Base-by-base conservation (phyloP, 805 yeast genomes). In the Teunomyces pallodes region DNA sequence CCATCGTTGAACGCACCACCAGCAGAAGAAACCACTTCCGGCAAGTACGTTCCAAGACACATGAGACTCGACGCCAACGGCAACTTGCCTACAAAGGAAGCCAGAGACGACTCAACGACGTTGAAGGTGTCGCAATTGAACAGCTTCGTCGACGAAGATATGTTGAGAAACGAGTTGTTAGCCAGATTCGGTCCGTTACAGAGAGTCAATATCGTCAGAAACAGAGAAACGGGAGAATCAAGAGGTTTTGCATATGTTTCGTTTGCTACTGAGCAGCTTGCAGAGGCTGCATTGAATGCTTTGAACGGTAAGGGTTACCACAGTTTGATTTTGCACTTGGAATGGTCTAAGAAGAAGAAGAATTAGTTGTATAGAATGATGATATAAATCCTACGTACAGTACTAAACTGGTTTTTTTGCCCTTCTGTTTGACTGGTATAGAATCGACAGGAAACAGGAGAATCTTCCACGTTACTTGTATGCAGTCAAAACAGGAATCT, bases 161-260 rank as follows among this genome's bases (percentile, higher is more conserved):
- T 83, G 72, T 72, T 94, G 59, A 82, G 91, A 62, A 74, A 73
- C 58, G 85, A 85, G 64, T 81, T 94, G 60, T 77, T 85, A 60
- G 81, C 76, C 54, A 80, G 74, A 66, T 85, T 76, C 75, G 95
- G 82, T 60, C 81, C 74, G 51, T 74, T 80, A 56, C 81, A 80
- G 61, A 86, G 96, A 73, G 87, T 87, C 56, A 86, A 86, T 54
- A 77, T 94, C 50, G 90, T 90, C 51, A 87, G 88, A 75, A 88
- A 90, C 74, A 86, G 90, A 74, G 96, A 87, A 60, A 94, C 98
- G 26, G 94, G 96, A 55, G 86, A 85, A 69, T 87, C 96, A 40
- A 87, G 90, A 74, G 99, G 99, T 64, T 83, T 92, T 69, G 98
- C 98, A 5, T 94, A 89, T 69, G 95, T 91, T 55, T 85, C 92